A percentile compares a stretch with the other conserved stretches of the same genome.
These are phyloP conservation scores for Cyclostephanos tholiformis DNA, from an alignment of 108 stramenopile species.

Conservation along the genomic window DNA sequence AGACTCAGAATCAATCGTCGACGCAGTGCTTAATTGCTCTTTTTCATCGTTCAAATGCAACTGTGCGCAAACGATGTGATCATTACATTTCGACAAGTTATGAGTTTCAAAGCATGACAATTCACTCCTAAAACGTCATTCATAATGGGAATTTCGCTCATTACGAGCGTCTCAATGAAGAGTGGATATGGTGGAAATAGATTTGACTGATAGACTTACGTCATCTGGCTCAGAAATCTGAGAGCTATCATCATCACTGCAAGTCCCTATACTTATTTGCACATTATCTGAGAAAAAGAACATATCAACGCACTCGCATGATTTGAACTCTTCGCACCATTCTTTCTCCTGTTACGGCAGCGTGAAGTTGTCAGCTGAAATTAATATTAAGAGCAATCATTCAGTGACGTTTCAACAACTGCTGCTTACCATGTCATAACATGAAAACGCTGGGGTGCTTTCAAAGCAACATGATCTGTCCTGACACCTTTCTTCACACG, in stretches of 20 bases:
- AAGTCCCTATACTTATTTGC: no score
- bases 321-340: slow-evolving; percentile 28
- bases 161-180: background rate
- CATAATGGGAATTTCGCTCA: background rate
- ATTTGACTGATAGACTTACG: background rate
- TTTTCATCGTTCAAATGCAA: background rate
- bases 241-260: no score
- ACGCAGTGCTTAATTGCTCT: background rate
- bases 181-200: background rate
- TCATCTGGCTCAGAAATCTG: no score
- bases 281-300: background rate
- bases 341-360: slow-evolving; percentile 13
- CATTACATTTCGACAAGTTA: background rate
- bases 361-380: background rate
- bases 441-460: slow-evolving; percentile 7
- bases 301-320: slow-evolving; percentile 9
- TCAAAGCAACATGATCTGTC: slow-evolving; percentile 25
- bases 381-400: no score
- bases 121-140: background rate
- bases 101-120: background rate
- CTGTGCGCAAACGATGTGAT: background rate
- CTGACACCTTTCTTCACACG: slow-evolving; percentile 10
- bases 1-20: no score
- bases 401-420: no score
- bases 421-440: slow-evolving; percentile 14